Base-by-base conservation (phyloP, 1,284 basidiomycete species). In the Malassezia slooffiae region DNA sequence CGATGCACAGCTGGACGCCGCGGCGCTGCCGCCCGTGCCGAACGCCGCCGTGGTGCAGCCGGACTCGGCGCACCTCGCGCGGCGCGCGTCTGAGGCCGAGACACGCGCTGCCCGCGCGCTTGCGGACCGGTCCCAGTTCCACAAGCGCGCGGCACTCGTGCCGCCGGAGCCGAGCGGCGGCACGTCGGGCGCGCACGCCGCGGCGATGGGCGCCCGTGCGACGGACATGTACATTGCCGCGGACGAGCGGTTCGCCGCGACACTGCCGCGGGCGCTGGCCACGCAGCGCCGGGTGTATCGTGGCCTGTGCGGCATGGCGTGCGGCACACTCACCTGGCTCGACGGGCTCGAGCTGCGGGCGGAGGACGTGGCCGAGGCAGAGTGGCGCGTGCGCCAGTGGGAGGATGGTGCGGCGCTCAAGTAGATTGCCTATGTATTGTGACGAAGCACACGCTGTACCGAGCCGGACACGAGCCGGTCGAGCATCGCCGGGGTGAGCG, bases 401-500 rank as follows among this genome's bases (percentile, higher is more conserved):
- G 20, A 38, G 7, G 32, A 38, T 38, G 39, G 35, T 10, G 16
- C 16, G 11, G 16, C n/a, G 16, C 15, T 23, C n/a, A 19, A n/a
- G 21, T 34, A 24, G n/a, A 31, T 2, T 16, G 34, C 12, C 3
- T 17, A 19, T 27, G 38, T n/a, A n/a, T n/a, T n/a, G n/a, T n/a
- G n/a, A 17, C 93, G 73, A 88, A 89, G 55, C 73, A 75, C 35
- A 8, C 26, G 15, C n/a, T n/a, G n/a, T 27, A 33, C 21, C 19
- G 45, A 24, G 28, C 34, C 53, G 21, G 47, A 42, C 2, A 43
- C 36, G 13, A 67, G 35, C 54, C 65, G 64, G 12, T 58, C 52
- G 5, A 55, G 50, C 58, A 59, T 60, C 21, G 58, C 54, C n/a
- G 31, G 24, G 19, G 36, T 38, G 5, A 45, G 27, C 12, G 27